phyloP scores from a whole-genome alignment of 2,329 filamentous ascomycete species.

The Neonectria ditissima region DNA sequence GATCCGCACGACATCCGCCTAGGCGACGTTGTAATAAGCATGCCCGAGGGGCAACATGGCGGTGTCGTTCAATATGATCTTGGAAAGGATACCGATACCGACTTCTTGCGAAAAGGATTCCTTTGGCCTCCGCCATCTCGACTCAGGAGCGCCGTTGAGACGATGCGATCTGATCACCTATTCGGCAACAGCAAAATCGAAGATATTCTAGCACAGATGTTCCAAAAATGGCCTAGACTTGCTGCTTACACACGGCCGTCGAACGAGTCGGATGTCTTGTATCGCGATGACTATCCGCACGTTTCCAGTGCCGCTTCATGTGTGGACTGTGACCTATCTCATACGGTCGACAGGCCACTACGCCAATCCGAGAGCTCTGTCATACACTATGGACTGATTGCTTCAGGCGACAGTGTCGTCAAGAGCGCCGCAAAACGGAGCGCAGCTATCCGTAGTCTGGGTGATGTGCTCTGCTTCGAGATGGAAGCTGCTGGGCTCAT shows the following conservation, averaged over 20 bases:
- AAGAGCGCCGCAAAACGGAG: constrained; percentile 12
- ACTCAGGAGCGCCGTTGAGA: constrained; percentile 30
- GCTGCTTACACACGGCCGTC: constrained; percentile 24
- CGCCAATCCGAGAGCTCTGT: constrained; percentile 13
- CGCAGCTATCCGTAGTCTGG: not conserved
- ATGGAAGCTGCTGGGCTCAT: constrained; percentile 40
- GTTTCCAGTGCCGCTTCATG: not conserved
- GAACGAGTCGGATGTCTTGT: constrained; percentile 28
- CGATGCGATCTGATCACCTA: constrained; percentile 33
- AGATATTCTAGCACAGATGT: constrained; percentile 13
- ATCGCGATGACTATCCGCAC: constrained; percentile 25
- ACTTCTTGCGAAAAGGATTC: constrained; percentile 34
- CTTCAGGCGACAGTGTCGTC: constrained; percentile 32
- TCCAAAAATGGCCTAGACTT: constrained; percentile 18
- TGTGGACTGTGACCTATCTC: constrained; percentile 17
- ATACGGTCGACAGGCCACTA: constrained; percentile 3
- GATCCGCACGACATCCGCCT: constrained; percentile 46
- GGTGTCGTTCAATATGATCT: constrained; percentile 41
- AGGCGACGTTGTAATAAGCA: constrained; percentile 40
- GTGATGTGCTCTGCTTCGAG: constrained; percentile 32
- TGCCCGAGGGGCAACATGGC: constrained; percentile 19
- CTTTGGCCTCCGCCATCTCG: constrained; percentile 27
- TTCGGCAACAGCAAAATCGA: constrained; percentile 24
- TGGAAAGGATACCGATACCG: constrained; percentile 29
- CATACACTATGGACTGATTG: constrained; percentile 36